Evolutionary conservation across 2,329 filamentous ascomycete species (phyloP).

Genomic region (Colletotrichum lindemuthianum): DNA sequence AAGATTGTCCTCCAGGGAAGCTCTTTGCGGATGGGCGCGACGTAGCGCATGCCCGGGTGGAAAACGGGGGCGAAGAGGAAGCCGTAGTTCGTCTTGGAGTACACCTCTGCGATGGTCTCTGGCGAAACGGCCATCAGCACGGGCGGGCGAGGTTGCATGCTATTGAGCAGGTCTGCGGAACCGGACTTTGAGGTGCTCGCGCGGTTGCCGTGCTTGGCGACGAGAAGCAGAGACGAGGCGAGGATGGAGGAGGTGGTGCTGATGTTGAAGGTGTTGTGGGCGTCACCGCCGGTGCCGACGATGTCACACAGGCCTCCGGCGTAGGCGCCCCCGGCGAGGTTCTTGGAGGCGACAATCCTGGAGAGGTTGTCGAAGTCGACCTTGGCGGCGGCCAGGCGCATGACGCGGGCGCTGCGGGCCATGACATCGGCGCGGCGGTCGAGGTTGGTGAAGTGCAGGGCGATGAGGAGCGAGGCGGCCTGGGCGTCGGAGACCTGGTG

Average conservation of each 20-base stretch:
- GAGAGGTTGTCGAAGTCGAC: slow-evolving; percentile 74
- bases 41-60: slow-evolving; percentile 93
- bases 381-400: slow-evolving; percentile 81
- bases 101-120: slow-evolving; percentile 75
- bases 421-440: slow-evolving; percentile 88
- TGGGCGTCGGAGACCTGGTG: slow-evolving; percentile 90
- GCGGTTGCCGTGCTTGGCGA: slow-evolving; percentile 96
- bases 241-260: slow-evolving; percentile 95
- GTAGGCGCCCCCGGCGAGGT: slow-evolving; percentile 77
- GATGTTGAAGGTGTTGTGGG: slow-evolving; percentile 98
- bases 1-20: slow-evolving; percentile 97
- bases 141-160: slow-evolving; percentile 77
- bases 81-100: slow-evolving; percentile 85
- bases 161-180: slow-evolving; percentile 88
- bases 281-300: slow-evolving; percentile 95
- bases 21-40: slow-evolving; percentile 85
- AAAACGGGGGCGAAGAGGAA: slow-evolving; percentile 97
- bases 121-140: slow-evolving; percentile 80
- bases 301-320: slow-evolving; percentile 91
- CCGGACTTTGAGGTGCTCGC: slow-evolving; percentile 96
- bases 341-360: slow-evolving; percentile 68
- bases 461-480: slow-evolving; percentile 86
- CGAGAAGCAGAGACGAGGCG: slow-evolving; percentile 82
- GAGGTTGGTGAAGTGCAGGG: slow-evolving; percentile 88
- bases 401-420: slow-evolving; percentile 82